Evolutionary conservation across 2,329 filamentous ascomycete genomes (phyloP).

Genomic region (Mycogone perniciosa): DNA sequence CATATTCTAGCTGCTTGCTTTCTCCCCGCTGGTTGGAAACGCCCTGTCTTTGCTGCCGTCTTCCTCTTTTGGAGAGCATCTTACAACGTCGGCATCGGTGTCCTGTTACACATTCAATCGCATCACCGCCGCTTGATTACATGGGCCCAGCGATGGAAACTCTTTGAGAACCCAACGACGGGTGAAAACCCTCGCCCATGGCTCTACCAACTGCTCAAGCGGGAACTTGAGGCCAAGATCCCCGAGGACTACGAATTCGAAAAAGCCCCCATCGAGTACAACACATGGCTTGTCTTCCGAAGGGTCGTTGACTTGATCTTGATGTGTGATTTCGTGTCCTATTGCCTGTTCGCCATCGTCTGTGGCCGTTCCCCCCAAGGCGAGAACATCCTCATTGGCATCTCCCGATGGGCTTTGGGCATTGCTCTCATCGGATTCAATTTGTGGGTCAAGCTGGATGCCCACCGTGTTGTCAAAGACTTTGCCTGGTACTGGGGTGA

Average conservation of each 20-base stretch:
- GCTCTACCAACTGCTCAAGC: slow-evolving; percentile 77
- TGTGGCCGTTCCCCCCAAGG: slow-evolving; percentile 69
- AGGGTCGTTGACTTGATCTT: slow-evolving; percentile 93
- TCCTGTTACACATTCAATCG: slow-evolving; percentile 83
- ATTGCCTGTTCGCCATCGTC: slow-evolving; percentile 90
- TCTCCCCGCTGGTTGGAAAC: slow-evolving; percentile 62
- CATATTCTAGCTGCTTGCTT: slow-evolving; percentile 69
- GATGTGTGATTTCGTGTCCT: slow-evolving; percentile 98
- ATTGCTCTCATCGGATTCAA: slow-evolving; percentile 84
- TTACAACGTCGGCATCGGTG: slow-evolving; percentile 93
- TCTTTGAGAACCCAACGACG: slow-evolving; percentile 79
- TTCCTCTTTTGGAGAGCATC: slow-evolving; percentile 89
- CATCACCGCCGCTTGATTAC: slow-evolving; percentile 77
- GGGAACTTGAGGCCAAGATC: slow-evolving; percentile 91
- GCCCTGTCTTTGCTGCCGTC: slow-evolving; percentile 71
- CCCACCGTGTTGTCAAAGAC: slow-evolving; percentile 95
- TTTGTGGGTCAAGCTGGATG: slow-evolving; percentile 96
- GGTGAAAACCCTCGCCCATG: slow-evolving; percentile 76
- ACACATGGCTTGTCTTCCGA: slow-evolving; percentile 96
- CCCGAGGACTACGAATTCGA: slow-evolving; percentile 90
- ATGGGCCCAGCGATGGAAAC: slow-evolving; percentile 78
- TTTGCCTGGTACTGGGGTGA: slow-evolving; percentile 99
- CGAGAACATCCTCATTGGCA: slow-evolving; percentile 63
- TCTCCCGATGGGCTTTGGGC: slow-evolving; percentile 72
- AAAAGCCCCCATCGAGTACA: slow-evolving; percentile 92